Evolutionary conservation across 495 filamentous ascomycete species (phyloP).

Genomic region (Neurospora sp.): DNA sequence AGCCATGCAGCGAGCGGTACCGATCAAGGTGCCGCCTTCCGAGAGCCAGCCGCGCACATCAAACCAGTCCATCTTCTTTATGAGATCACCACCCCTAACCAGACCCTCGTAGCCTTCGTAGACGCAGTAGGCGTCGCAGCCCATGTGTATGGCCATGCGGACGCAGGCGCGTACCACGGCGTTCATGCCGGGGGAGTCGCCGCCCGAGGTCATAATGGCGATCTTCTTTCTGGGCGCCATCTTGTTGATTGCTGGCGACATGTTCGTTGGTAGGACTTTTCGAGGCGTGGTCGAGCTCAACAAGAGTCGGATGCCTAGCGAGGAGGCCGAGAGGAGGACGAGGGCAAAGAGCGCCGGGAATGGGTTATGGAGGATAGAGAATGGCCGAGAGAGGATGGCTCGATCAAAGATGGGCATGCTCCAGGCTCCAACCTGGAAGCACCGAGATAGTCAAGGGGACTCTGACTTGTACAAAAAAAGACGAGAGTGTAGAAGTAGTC

Average conservation of each 20-base stretch:
- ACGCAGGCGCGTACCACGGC: conserved; percentile 88
- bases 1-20: conserved; percentile 79
- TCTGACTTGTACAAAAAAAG: neutral
- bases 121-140: conserved; percentile 80
- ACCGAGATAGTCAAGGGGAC: neutral
- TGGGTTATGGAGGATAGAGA: conserved; percentile 13
- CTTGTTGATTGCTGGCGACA: conserved; percentile 5
- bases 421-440: conserved; percentile 15
- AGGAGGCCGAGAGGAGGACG: conserved; percentile 13
- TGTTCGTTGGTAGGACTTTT: neutral
- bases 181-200: conserved; percentile 98
- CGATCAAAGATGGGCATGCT: conserved; percentile 15
- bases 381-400: conserved; percentile 13
- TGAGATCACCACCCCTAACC: conserved; percentile 79
- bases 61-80: conserved; percentile 80
- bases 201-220: conserved; percentile 91
- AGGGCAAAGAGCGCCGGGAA: conserved; percentile 16
- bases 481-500: neutral
- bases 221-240: conserved; percentile 63
- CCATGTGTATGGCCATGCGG: conserved; percentile 77
- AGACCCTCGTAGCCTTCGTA: conserved; percentile 96
- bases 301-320: conserved; percentile 6
- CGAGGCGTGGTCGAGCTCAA: neutral
- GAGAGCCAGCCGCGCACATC: conserved; percentile 93
- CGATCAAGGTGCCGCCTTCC: conserved; percentile 93